Conservation (phyloP, 345 rosid genomes). For the Ceriops zippeliana region DNA sequence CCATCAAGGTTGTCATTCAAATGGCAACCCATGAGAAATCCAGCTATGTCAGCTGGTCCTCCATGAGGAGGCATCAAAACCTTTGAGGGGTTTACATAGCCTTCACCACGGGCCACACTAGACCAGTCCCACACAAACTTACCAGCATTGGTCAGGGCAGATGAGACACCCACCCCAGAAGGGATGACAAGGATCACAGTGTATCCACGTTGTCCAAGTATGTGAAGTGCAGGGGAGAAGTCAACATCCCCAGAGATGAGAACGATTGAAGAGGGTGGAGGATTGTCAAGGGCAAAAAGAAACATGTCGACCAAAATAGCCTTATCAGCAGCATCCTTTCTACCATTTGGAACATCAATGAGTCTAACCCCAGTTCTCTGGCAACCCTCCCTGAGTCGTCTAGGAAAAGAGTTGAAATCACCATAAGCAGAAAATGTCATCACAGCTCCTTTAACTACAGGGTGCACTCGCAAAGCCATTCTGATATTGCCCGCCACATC, state of each 20-base stretch:
- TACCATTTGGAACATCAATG: conserved; percentile 90
- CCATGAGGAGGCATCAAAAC: conserved; percentile 40
- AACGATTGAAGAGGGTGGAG: conserved; percentile 80
- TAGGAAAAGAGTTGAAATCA: conserved; percentile 90
- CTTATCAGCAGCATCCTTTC: conserved; percentile 97
- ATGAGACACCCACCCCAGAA: conserved; percentile 71
- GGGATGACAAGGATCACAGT: conserved; percentile 86
- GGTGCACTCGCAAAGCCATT: conserved; percentile 87
- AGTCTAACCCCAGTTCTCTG: conserved; percentile 97
- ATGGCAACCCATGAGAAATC: conserved; percentile 53
- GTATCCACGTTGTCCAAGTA: conserved; percentile 91
- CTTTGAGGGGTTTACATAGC: conserved; percentile 58
- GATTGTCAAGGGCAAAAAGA: conserved; percentile 86
- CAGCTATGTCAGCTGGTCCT: conserved; percentile 35
- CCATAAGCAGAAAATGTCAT: conserved; percentile 86
- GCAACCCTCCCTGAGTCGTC: conserved; percentile 92
- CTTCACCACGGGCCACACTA: conserved; percentile 93
- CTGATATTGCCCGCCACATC: conserved; percentile 89
- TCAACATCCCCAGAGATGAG: conserved; percentile 96
- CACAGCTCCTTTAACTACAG: conserved; percentile 72
- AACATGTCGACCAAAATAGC: conserved; percentile 97
- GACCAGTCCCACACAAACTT: conserved; percentile 98
- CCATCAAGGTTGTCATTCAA: conserved; percentile 42
- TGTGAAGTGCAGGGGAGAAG: conserved; percentile 93
- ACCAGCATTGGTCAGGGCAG: conserved; percentile 87